Conservation (phyloP, 306 rosid species). For the Hippophae rhamnoides region DNA sequence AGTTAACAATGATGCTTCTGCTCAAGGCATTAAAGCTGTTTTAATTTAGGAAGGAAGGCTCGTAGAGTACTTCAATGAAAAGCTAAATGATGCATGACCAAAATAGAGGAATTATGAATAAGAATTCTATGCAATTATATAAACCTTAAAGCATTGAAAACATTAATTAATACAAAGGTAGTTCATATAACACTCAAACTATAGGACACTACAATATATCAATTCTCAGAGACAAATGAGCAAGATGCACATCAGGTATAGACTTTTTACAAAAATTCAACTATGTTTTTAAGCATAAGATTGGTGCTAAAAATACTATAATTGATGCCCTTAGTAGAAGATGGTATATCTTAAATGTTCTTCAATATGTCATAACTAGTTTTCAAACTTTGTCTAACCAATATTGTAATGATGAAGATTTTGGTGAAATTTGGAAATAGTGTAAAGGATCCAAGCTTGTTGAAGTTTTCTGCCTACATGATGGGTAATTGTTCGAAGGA, state of each 20-base stretch:
- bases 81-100: background rate
- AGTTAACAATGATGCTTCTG: background rate
- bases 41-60: background rate
- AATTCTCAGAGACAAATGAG: background rate
- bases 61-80: background rate
- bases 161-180: background rate
- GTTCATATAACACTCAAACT: background rate
- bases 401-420: background rate
- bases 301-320: background rate
- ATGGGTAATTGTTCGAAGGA: too few species aligned
- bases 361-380: background rate
- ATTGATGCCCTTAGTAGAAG: background rate
- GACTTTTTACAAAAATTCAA: background rate
- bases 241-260: background rate
- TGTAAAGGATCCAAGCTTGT: background rate
- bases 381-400: background rate
- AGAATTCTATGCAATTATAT: background rate
- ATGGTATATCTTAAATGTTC: background rate
- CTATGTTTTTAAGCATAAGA: too few species aligned
- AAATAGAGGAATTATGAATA: background rate
- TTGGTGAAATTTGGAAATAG: background rate
- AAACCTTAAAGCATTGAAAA: background rate
- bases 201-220: background rate
- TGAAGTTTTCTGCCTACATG: too few species aligned
- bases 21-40: background rate